Evolutionary conservation across 805 yeast genomes (phyloP).

Genomic region (Wickerhamomyces hampshirensis): DNA sequence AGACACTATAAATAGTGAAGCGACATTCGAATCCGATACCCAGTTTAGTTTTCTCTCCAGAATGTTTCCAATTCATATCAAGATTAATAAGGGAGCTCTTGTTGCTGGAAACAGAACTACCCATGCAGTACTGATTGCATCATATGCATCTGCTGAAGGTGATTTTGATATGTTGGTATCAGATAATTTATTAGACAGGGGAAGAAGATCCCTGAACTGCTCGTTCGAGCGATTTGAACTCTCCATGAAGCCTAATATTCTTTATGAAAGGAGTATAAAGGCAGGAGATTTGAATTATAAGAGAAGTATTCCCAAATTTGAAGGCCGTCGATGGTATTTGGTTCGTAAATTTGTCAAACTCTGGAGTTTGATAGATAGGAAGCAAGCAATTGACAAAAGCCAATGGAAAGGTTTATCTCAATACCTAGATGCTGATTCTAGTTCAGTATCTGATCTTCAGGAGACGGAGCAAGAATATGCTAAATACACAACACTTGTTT

Average conservation of each 20-base stretch:
- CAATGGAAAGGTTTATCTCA: conserved; percentile 76
- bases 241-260: conserved; percentile 65
- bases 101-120: conserved; percentile 79
- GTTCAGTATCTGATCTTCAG: conserved; percentile 28
- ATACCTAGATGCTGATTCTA: conserved; percentile 44
- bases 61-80: conserved; percentile 58
- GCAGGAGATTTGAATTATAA: neutral
- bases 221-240: conserved; percentile 50
- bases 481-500: conserved; percentile 63
- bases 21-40: conserved; percentile 1
- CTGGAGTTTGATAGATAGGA: neutral
- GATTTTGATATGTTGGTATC: conserved; percentile 49
- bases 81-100: conserved; percentile 61
- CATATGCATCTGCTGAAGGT: conserved; percentile 53
- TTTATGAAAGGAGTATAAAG: conserved; percentile 40
- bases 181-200: conserved; percentile 51
- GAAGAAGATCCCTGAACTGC: conserved; percentile 41
- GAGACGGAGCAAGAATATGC: conserved; percentile 70
- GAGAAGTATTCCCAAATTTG: conserved; percentile 1
- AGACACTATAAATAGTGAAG: conserved; percentile 8
- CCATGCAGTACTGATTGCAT: conserved; percentile 61
- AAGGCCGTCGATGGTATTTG: conserved; percentile 3
- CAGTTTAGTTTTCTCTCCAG: conserved; percentile 18
- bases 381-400: conserved; percentile 15
- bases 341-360: conserved; percentile 4